Percentiles rank a stretch among this genome's conserved stretches.
Conservation (phyloP, 1,284 basidiomycete species). For the Irpex sp. region DNA sequence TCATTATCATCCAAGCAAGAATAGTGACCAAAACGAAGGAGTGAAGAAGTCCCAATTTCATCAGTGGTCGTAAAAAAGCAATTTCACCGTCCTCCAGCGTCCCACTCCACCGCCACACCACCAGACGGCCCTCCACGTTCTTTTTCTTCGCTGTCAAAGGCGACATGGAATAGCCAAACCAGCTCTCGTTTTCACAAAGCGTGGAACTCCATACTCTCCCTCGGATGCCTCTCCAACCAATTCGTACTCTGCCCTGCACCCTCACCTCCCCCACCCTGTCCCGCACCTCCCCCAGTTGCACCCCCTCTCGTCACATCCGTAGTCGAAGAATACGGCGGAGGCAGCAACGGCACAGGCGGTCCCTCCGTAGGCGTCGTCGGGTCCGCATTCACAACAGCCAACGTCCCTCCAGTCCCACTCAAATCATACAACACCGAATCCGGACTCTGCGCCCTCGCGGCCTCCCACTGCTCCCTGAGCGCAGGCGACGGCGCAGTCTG, state of each 20-base stretch:
- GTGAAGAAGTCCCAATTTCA: background rate
- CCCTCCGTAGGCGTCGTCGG: constrained; percentile 1
- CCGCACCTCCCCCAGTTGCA: background rate
- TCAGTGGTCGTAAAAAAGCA: background rate
- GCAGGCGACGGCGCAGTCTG: constrained; percentile 1
- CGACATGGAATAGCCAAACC: background rate
- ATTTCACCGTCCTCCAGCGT: background rate
- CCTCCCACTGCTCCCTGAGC: constrained; percentile 7
- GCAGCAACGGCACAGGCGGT: background rate
- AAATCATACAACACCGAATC: constrained; percentile 15
- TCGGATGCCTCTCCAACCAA: background rate
- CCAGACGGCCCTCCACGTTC: background rate
- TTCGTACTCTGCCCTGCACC: background rate
- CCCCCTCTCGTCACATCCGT: background rate
- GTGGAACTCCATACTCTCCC: background rate
- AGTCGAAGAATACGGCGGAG: background rate
- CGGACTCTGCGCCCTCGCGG: constrained; percentile 4
- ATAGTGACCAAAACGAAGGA: background rate
- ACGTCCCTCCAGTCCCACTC: background rate
- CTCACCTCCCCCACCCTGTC: background rate
- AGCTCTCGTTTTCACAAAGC: background rate
- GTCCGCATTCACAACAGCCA: constrained; percentile 3
- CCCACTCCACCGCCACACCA: background rate
- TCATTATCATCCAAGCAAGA: background rate
- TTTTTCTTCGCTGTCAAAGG: background rate